phyloP scores from a whole-genome alignment of 768 basidiomycete genomes.

The Agaricus subrufescens region DNA sequence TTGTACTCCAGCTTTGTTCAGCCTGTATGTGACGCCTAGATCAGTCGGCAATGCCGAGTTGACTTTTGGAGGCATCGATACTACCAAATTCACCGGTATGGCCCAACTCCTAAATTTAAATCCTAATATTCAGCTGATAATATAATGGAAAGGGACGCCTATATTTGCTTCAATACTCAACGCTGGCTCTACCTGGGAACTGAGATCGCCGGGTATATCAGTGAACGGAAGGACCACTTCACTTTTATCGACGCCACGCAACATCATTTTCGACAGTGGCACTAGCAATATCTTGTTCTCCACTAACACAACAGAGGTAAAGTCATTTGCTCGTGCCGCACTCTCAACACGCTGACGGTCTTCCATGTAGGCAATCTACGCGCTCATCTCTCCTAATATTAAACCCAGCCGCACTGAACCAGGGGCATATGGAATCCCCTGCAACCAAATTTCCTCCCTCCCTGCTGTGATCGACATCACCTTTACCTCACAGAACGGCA shows the following conservation, averaged over 20 bases:
- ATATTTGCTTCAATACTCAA: slow-evolving; percentile 37
- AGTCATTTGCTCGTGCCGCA: slow-evolving; percentile 2
- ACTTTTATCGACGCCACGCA: slow-evolving; percentile 32
- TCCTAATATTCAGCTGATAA: not conserved
- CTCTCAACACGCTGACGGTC: slow-evolving; percentile 7
- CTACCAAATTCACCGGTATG: slow-evolving; percentile 44
- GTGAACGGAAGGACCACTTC: slow-evolving; percentile 51
- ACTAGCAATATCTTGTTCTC: slow-evolving; percentile 53
- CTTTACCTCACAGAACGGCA: slow-evolving; percentile 47
- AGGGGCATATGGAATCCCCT: slow-evolving; percentile 53
- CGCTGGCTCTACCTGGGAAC: slow-evolving; percentile 37
- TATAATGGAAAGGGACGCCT: slow-evolving; percentile 28
- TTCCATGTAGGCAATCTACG: slow-evolving; percentile 44
- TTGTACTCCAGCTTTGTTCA: slow-evolving; percentile 38
- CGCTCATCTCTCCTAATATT: slow-evolving; percentile 55
- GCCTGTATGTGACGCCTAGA: slow-evolving; percentile 44
- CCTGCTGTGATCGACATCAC: slow-evolving; percentile 48
- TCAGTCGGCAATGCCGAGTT: slow-evolving; percentile 46
- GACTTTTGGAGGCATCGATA: slow-evolving; percentile 50
- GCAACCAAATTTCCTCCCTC: slow-evolving; percentile 38
- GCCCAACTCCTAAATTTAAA: slow-evolving; percentile 1
- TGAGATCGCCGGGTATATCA: slow-evolving; percentile 38
- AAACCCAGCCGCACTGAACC: slow-evolving; percentile 44
- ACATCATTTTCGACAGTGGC: slow-evolving; percentile 53
- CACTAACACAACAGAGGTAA: slow-evolving; percentile 42